phyloP scores from a whole-genome alignment of 192 early-diverging fungal genomes.

The Backusella parvicylindrica region DNA sequence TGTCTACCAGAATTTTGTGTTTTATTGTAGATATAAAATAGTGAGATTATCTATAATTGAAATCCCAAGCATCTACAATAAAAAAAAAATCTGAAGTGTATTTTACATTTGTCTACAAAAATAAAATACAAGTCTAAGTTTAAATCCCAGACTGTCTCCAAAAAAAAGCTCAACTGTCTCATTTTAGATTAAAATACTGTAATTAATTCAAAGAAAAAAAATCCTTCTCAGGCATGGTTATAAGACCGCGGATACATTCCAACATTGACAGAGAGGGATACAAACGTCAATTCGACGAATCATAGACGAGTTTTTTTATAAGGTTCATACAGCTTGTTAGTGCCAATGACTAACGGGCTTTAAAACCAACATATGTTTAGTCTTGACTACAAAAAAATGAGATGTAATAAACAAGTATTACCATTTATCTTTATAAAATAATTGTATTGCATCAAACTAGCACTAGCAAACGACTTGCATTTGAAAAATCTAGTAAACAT shows the following conservation, averaged over 20 bases:
- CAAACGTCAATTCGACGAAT: too few relatives aligned
- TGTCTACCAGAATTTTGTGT: constrained; percentile 56
- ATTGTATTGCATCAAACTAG: background rate
- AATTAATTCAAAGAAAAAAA: too few relatives aligned
- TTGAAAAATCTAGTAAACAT: background rate
- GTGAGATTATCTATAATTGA: background rate
- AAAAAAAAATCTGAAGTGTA: background rate
- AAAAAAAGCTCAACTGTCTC: background rate
- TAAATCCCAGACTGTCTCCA: too few relatives aligned
- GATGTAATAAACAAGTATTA: background rate
- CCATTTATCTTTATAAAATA: background rate
- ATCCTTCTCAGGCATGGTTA: too few relatives aligned
- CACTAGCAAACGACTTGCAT: background rate
- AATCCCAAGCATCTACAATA: background rate
- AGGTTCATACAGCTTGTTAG: background rate
- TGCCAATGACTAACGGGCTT: background rate
- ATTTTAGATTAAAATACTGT: background rate
- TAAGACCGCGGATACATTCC: too few relatives aligned
- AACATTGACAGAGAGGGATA: too few relatives aligned
- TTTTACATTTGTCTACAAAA: background rate
- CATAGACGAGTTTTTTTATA: background rate
- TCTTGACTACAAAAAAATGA: background rate
- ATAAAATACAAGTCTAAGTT: too few relatives aligned
- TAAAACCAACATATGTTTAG: too few relatives aligned
- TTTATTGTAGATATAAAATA: constrained; percentile 58